Base-by-base conservation (phyloP, 176 grass and related monocot genomes). In the Tillandsia fasciculata region DNA sequence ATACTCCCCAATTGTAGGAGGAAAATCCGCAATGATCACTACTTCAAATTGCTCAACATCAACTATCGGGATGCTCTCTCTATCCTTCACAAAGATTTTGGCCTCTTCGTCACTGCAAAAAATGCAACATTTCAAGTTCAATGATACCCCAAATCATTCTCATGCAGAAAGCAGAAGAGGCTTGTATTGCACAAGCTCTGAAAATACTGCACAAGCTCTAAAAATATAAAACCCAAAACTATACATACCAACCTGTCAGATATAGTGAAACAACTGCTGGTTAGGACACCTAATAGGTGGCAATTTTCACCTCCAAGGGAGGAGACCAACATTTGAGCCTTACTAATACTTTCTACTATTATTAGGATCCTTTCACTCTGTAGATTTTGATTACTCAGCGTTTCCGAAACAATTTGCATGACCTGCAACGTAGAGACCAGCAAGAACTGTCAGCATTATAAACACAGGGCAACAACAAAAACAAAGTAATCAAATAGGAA, bases 351-450 rank as follows among this genome's bases (percentile, higher is more conserved):
- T 59, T 49, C 76, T 2, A 65, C 67, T 77, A 96, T 75, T 48
- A 96, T 59, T 74, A 96, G 84, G 66, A 91, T 75, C 72, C 84
- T 91, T 73, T 65, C 77, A n/a, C 70, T 63, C 52, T 82, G 73
- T 48, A 64, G 68, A 57, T 48, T 58, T 65, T 79, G 61, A 2
- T 66, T 70, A 71, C 15, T 51, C 57, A 88, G 18, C 56, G 71
- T 76, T 52, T 84, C 20, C 53, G 80, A 57, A 67, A 96, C 64
- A 64, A 88, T 86, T 83, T 88, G 81, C 71, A 85, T 87, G 56
- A 86, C 74, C 91, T 96, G 77, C 58, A 96, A 85, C 26, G 48
- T 52, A 2, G 63, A 10, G 3, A 10, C 51, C 52, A 58, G 64
- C 64, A 66, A 53, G 50, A 78, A 42, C 64, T 57, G 42, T 63